A percentile compares a stretch with the other conserved stretches of the same genome.
Evolutionary conservation across 169 alveolate species (phyloP).

Genomic region (Plasmodium reichenowi): DNA sequence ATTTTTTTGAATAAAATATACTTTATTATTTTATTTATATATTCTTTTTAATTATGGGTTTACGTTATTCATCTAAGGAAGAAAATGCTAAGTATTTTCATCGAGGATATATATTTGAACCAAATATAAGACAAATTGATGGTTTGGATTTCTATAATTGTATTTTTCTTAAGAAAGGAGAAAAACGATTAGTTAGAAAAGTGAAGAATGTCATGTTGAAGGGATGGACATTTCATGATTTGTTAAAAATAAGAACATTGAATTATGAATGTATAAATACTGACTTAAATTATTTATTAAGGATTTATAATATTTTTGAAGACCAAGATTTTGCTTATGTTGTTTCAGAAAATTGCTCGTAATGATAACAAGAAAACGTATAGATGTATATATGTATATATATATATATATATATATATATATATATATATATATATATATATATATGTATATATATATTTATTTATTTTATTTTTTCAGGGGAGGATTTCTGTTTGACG

Average conservation of each 20-base stretch:
- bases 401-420: constrained; percentile 14
- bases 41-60: constrained; percentile 17
- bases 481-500: constrained; percentile 54
- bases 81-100: constrained; percentile 39
- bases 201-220: constrained; percentile 1
- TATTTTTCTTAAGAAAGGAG: constrained; percentile 19
- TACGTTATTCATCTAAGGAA: constrained; percentile 30
- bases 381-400: neutral
- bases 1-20: too few relatives aligned
- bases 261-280: constrained; percentile 8
- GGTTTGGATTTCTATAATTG: constrained; percentile 15
- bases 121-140: neutral
- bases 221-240: constrained; percentile 20
- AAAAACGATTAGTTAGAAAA: constrained; percentile 30
- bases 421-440: neutral
- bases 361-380: neutral
- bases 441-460: neutral
- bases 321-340: constrained; percentile 42
- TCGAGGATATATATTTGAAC: constrained; percentile 33
- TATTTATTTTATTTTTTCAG: constrained; percentile 18
- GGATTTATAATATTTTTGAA: constrained; percentile 37
- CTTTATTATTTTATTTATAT: neutral
- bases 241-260: constrained; percentile 15
- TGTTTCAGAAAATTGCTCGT: constrained; percentile 58
- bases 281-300: constrained; percentile 29